These are phyloP conservation scores for Singerocomus inundabilis DNA, from an alignment of 1,284 basidiomycete genomes.

Conservation along the genomic window DNA sequence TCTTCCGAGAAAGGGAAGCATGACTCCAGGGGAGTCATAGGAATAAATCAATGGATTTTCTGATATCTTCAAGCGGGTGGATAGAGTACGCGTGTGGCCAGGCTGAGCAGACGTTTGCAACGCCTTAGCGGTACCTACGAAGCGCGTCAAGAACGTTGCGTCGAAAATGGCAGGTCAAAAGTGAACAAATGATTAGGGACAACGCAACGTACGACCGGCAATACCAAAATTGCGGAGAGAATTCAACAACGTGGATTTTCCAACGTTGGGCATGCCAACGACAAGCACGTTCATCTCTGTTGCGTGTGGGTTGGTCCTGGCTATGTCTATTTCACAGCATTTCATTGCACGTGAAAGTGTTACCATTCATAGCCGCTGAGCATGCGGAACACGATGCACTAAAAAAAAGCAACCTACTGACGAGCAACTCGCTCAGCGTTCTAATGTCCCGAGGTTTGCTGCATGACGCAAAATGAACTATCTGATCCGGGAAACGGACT, in stretches of 20 bases:
- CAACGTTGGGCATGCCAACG: constrained; percentile 98
- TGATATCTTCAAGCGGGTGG: constrained; percentile 80
- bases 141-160: too few relatives aligned
- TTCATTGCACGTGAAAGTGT: not conserved
- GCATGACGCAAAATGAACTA: constrained; percentile 68
- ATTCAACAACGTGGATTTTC: constrained; percentile 94
- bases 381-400: not conserved
- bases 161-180: constrained; percentile 1
- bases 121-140: constrained; percentile 72
- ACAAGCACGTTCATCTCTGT: constrained; percentile 85
- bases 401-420: constrained; percentile 54
- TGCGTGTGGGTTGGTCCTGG: constrained; percentile 61
- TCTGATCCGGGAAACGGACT: constrained; percentile 64
- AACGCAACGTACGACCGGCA: constrained; percentile 64
- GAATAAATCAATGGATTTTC: constrained; percentile 85
- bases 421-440: constrained; percentile 59
- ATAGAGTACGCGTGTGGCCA: constrained; percentile 82
- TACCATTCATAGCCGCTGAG: not conserved
- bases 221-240: constrained; percentile 88
- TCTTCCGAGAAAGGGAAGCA: constrained; percentile 93
- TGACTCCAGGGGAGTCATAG: constrained; percentile 95
- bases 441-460: constrained; percentile 64
- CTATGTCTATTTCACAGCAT: constrained; percentile 52
- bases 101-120: constrained; percentile 88
- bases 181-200: not conserved